Conservation (phyloP, 2,329 filamentous ascomycete genomes). For the Parafenestella ontariensis region DNA sequence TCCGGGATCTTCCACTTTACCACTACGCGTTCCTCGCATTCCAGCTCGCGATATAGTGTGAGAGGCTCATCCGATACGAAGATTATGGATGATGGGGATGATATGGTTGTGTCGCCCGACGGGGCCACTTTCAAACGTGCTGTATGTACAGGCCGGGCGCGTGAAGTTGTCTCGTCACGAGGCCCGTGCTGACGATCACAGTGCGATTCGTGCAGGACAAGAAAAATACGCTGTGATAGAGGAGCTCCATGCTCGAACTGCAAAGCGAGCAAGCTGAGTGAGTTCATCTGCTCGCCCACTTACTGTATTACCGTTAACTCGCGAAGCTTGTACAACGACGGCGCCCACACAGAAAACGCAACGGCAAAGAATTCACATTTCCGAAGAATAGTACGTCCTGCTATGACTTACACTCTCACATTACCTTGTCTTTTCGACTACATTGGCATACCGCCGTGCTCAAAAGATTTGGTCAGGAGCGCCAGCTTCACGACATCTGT, state of each 20-base stretch:
- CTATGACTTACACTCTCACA: not conserved
- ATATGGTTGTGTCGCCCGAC: slow-evolving; percentile 39
- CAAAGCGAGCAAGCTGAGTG: slow-evolving; percentile 46
- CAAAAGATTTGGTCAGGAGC: not conserved
- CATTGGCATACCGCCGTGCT: not conserved
- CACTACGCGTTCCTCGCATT: slow-evolving; percentile 18
- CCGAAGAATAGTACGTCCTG: slow-evolving; percentile 45
- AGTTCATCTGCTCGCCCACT: slow-evolving; percentile 5
- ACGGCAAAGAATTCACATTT: slow-evolving; percentile 46
- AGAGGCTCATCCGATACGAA: slow-evolving; percentile 11
- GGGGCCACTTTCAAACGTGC: slow-evolving; percentile 39
- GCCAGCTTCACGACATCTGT: not conserved
- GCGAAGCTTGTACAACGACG: slow-evolving; percentile 43
- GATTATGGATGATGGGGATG: slow-evolving; percentile 40
- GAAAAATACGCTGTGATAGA: slow-evolving; percentile 47
- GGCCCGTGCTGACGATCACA: slow-evolving; percentile 18
- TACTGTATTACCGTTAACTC: slow-evolving; percentile 11
- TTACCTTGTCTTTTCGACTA: not conserved
- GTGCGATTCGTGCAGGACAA: slow-evolving; percentile 45
- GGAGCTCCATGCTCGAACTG: slow-evolving; percentile 46
- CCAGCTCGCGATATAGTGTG: slow-evolving; percentile 15
- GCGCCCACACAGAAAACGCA: slow-evolving; percentile 40
- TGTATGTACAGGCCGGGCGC: slow-evolving; percentile 17
- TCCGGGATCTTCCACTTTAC: slow-evolving; percentile 7
- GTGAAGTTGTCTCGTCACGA: not conserved